phyloP scores from a whole-genome alignment of 352 stramenopile species.

The Phytophthora citrophthora region DNA sequence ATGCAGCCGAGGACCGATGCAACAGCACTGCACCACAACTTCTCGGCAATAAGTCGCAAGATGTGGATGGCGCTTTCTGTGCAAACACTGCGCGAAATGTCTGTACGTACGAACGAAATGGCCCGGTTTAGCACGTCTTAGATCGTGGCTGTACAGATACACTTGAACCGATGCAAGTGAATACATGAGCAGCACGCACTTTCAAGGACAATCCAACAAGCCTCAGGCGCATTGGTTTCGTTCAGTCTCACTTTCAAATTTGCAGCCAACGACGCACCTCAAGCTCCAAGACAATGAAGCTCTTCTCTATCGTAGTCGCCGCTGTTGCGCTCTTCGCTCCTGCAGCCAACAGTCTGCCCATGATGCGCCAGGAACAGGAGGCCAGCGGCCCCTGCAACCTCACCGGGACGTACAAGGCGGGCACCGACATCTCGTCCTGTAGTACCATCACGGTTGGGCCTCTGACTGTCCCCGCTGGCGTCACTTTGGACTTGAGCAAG shows the following conservation, averaged over 20 bases:
- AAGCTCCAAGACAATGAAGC: conserved; percentile 28
- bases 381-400: conserved; percentile 26
- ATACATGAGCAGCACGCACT: background rate
- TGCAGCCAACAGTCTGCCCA: conserved; percentile 8
- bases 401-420: conserved; percentile 36
- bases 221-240: background rate
- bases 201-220: background rate
- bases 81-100: background rate
- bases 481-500: conserved; percentile 41
- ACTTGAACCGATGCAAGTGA: background rate
- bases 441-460: conserved; percentile 28
- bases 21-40: background rate
- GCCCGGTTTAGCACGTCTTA: conserved; percentile 9
- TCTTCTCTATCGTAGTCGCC: conserved; percentile 12
- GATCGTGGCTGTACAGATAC: background rate
- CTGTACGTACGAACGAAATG: conserved; percentile 12
- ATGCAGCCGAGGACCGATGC: background rate
- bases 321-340: conserved; percentile 2
- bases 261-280: conserved; percentile 2
- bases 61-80: background rate
- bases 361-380: conserved; percentile 24
- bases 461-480: conserved; percentile 36
- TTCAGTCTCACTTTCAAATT: conserved; percentile 18
- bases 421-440: conserved; percentile 38
- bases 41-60: conserved; percentile 8